Evolutionary conservation across 495 filamentous ascomycete genomes (phyloP), one percentile per base, ranked within the genome.

Genomic region (Amorphotheca resinae): DNA sequence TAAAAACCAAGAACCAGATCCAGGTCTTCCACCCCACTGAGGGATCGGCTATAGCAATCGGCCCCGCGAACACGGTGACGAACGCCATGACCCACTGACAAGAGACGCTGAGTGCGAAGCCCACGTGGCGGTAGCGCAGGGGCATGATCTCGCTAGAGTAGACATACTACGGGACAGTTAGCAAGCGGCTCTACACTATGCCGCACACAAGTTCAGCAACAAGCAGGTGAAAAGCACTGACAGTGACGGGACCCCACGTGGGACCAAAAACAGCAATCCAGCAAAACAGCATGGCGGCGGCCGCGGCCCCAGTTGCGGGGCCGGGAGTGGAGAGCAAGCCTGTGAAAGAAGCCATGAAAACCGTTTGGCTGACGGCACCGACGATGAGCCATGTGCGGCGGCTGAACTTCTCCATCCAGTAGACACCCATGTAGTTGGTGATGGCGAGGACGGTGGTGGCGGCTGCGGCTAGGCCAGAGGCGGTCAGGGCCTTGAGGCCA

Each of bases 41-140:
- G n/a, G n/a, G n/a, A 1, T 38, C 49, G 22, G 48, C 41, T 22
- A 61, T 16, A 2, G 44, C 59, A 42, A 61, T 61, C 1, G 52
- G 52, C 18, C 59, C 58, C 4, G 54, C 60, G 36, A 60, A 62
- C 1, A 62, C 56, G 6, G 59, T 59, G 31, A 60, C 38, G 28
- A 58, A 62, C 6, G 49, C 45, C 18, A 57, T 58, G 2, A 57
- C 34, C 54, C 60, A 64, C 41, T 58, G 51, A 0, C 56, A 54
- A 17, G 54, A 46, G 3, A 46, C 33, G 6, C 50, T 52, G n/a
- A 47, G 48, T 9, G 55, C 55, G 15, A 33, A 50, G 14, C 55
- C 59, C 30, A 59, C 45, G 32, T 62, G 61, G 1, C 59, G 50
- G 22, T 52, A 50, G 16, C 47, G 40, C 15, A 62, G 45, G 6